phyloP scores from a whole-genome alignment of 176 grass and related monocot species.

The Avena atlantica region DNA sequence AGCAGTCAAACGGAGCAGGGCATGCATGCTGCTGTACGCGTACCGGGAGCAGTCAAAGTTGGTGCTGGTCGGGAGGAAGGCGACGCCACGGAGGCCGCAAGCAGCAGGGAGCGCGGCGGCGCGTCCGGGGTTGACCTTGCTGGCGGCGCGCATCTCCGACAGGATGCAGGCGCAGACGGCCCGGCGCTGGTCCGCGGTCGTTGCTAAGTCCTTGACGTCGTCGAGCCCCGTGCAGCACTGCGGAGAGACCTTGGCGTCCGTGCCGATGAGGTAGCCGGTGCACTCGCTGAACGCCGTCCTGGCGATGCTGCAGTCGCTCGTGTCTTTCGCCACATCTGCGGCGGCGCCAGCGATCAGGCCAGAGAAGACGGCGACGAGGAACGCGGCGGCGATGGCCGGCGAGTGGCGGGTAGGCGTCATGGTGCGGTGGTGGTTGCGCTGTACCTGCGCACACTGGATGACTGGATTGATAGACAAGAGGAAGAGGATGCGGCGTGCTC shows the following conservation, averaged over 20 bases:
- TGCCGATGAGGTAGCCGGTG: constrained; percentile 25
- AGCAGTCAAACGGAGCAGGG: not conserved
- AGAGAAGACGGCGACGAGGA: not conserved
- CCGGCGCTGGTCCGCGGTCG: not conserved
- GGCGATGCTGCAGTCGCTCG: constrained; percentile 23
- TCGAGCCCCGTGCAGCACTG: constrained; percentile 35
- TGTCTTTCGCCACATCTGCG: not conserved
- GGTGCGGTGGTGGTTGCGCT: not conserved
- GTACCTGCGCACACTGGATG: too few relatives aligned
- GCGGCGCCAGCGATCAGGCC: not conserved
- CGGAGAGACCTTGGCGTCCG: not conserved
- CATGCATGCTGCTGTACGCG: too few relatives aligned
- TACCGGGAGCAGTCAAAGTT: constrained; percentile 40
- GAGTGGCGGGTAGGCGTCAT: not conserved
- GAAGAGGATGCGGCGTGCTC: not conserved
- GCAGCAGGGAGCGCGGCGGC: constrained; percentile 27
- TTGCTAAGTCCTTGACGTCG: constrained; percentile 6
- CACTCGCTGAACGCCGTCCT: constrained; percentile 48
- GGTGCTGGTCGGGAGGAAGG: constrained; percentile 40
- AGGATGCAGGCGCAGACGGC: constrained; percentile 36
- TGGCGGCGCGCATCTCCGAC: constrained; percentile 31
- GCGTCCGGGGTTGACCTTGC: not conserved
- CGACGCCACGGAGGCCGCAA: not conserved
- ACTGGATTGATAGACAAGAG: not conserved
- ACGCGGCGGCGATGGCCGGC: not conserved